phyloP scores from a whole-genome alignment of 495 filamentous ascomycete genomes.

The Aspergillus sclerotioniger region DNA sequence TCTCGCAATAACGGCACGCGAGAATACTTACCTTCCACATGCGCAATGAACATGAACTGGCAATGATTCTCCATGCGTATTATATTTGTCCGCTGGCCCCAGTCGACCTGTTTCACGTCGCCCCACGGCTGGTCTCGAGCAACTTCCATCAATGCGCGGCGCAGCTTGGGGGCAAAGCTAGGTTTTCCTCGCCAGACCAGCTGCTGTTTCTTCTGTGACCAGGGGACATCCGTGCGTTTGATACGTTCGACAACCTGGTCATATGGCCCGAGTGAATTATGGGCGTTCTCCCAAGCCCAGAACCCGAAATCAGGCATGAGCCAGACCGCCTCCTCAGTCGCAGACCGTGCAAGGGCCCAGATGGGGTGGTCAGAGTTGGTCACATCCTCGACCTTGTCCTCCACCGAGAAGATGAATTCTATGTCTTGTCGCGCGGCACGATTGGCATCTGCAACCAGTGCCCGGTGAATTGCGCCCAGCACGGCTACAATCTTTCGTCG shows the following conservation, averaged over 20 bases:
- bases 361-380: slow-evolving; percentile 45
- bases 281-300: slow-evolving; percentile 67
- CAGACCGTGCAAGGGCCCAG: slow-evolving; percentile 51
- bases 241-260: slow-evolving; percentile 53
- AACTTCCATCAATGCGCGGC: slow-evolving; percentile 48
- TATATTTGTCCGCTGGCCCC: slow-evolving; percentile 40
- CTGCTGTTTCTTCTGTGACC: slow-evolving; percentile 53
- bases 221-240: slow-evolving; percentile 31
- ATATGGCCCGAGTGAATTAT: slow-evolving; percentile 58
- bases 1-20: not conserved
- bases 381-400: slow-evolving; percentile 49
- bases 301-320: slow-evolving; percentile 78
- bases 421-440: slow-evolving; percentile 55
- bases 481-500: slow-evolving; percentile 45
- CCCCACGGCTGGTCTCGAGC: slow-evolving; percentile 51
- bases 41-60: slow-evolving; percentile 55
- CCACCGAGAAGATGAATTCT: slow-evolving; percentile 57
- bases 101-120: slow-evolving; percentile 53
- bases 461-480: slow-evolving; percentile 46
- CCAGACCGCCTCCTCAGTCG: slow-evolving; percentile 51
- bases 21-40: slow-evolving; percentile 51
- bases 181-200: slow-evolving; percentile 68
- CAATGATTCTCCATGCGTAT: slow-evolving; percentile 56
- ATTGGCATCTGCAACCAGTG: slow-evolving; percentile 41
- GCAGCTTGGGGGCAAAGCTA: slow-evolving; percentile 43